Base-by-base conservation (phyloP, 2,329 filamentous ascomycete species). In the Stachybotrys chartarum region DNA sequence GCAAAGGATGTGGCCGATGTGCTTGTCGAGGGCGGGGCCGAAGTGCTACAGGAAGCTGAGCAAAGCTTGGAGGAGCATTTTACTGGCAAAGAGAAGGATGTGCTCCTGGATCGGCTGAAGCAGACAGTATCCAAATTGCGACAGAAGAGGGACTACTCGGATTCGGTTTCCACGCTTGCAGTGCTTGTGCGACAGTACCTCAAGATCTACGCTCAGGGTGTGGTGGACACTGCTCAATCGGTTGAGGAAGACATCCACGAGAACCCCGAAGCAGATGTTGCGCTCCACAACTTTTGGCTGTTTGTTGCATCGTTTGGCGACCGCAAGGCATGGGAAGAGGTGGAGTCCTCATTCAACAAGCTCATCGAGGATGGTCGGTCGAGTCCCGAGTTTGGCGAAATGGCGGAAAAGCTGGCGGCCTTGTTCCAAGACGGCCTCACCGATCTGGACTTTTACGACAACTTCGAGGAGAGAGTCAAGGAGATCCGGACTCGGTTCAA, bases 281-380 rank as follows among this genome's bases (percentile, higher is more conserved):
- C 91, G 0, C 76, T 92, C 18, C 80, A 81, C 59, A 91, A 93
- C 62, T 87, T 95, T 53, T 96, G 91, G 91, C 73, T 78, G 1
- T 80, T 97, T 24, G 61, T 96, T 31, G 87, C 84, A 52, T 90
- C 88, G 0, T 91, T 97, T 62, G 93, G 93, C 5, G 83, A 90
- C 59, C 72, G 72, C 5, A 71, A 84, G 14, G 80, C 87, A 48
- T 97, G 93, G 93, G 76, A 89, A n/a, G 77, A 83, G 54, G 79
- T 93, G 3, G 84, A 91, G 65, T 69, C 79, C 30, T 77, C 82
- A 6, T 86, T 93, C 67, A 80, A 88, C 49, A 77, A 83, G 50
- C 80, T 97, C 45, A 72, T 95, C 65, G 80, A 84, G 50, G 88
- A 95, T 66, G 84, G 87, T 3, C 78, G 87, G 57, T 85, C 84